phyloP scores from a whole-genome alignment of 495 filamentous ascomycete species.

The Penicillium alfredii region DNA sequence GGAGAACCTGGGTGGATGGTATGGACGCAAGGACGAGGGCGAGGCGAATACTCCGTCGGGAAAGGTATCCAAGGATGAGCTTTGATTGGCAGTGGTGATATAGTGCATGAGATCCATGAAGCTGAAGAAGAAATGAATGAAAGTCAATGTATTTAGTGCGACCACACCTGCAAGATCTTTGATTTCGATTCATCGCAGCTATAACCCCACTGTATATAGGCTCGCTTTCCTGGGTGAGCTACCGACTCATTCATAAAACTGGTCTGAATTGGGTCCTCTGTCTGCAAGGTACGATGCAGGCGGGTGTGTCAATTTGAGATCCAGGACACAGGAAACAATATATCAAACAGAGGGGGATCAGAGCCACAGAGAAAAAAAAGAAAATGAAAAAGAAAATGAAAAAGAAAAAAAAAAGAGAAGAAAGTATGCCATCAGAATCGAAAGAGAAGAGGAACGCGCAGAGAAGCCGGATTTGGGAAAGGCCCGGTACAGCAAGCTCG shows the following conservation, averaged over 20 bases:
- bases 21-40: constrained; percentile 30
- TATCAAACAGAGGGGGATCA: constrained; percentile 3
- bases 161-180: no score
- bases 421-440: not conserved
- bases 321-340: constrained; percentile 4
- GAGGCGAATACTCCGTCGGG: constrained; percentile 12
- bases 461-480: constrained; percentile 8
- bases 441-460: constrained; percentile 1
- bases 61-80: constrained; percentile 37
- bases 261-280: constrained; percentile 10
- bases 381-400: constrained; percentile 18
- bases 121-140: constrained; percentile 9
- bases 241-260: no score
- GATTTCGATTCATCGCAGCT: no score
- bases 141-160: not conserved
- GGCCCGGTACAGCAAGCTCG: constrained; percentile 16
- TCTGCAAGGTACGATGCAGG: constrained; percentile 16
- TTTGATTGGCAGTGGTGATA: no score
- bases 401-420: constrained; percentile 11
- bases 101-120: constrained; percentile 18
- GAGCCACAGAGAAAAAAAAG: constrained; percentile 9
- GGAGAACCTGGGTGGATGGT: constrained; percentile 44
- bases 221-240: no score
- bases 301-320: no score
- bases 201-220: no score